Conservation (phyloP, 441 rosid species). For the Erodium texanum region DNA sequence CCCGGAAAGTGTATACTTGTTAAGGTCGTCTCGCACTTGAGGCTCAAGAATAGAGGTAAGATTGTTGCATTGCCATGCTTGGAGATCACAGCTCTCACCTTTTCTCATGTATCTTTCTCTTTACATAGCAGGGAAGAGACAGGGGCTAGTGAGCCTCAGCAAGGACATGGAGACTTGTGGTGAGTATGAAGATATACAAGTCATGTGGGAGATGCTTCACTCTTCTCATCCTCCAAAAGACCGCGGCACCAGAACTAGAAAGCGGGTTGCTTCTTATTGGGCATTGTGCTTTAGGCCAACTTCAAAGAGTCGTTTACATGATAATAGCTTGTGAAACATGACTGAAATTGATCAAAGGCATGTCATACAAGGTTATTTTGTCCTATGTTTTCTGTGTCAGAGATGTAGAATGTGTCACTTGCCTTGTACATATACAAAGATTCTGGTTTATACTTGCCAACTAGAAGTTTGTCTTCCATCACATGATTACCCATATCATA, state of each 20-base stretch:
- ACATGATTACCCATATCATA: too few relatives aligned
- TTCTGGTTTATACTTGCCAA: background rate
- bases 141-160: slow-evolving; percentile 34
- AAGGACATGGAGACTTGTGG: slow-evolving; percentile 54
- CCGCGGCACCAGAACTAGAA: slow-evolving; percentile 15
- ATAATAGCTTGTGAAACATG: background rate
- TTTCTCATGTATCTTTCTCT: background rate
- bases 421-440: slow-evolving; percentile 11
- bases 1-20: slow-evolving; percentile 28
- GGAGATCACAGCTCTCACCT: background rate
- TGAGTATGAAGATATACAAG: slow-evolving; percentile 47
- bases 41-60: slow-evolving; percentile 32
- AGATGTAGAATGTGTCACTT: background rate
- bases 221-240: slow-evolving; percentile 21
- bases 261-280: slow-evolving; percentile 18
- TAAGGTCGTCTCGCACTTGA: slow-evolving; percentile 29
- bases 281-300: slow-evolving; percentile 34
- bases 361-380: background rate
- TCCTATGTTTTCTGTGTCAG: background rate
- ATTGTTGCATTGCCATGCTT: background rate
- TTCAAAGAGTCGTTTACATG: slow-evolving; percentile 5
- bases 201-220: slow-evolving; percentile 59
- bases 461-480: background rate
- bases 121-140: slow-evolving; percentile 25
- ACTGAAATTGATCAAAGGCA: background rate